Conservation (phyloP, 768 basidiomycete genomes). For the Russula brevipes region DNA sequence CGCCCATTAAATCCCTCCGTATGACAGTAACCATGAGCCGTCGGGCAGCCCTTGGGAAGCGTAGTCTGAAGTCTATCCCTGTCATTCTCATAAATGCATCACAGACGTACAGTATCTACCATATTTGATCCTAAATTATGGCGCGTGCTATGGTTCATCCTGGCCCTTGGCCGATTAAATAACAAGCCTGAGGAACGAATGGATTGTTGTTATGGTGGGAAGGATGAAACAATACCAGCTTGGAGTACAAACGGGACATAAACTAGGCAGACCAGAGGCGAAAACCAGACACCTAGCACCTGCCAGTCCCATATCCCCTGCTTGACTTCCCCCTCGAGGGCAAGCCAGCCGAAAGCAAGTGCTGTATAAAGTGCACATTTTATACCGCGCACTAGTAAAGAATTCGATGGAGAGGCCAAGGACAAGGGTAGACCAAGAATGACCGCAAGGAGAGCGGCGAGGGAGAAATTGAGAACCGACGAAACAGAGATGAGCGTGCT, state of each 20-base stretch:
- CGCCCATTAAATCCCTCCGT: no score
- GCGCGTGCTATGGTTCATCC: no score
- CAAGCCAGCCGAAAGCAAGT: slow-evolving; percentile 57
- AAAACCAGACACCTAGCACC: slow-evolving; percentile 74
- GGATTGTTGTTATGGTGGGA: slow-evolving; percentile 12
- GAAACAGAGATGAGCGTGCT: slow-evolving; percentile 83
- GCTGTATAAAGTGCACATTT: slow-evolving; percentile 38
- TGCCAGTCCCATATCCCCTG: slow-evolving; percentile 73
- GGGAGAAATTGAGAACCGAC: slow-evolving; percentile 88
- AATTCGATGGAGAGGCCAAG: slow-evolving; percentile 37
- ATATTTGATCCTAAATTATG: background rate
- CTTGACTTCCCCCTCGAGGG: slow-evolving; percentile 42
- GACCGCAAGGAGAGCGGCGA: slow-evolving; percentile 67
- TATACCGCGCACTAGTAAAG: slow-evolving; percentile 29
- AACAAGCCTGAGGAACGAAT: background rate
- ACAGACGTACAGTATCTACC: background rate
- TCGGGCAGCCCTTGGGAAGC: no score
- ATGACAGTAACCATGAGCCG: no score
- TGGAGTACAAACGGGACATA: slow-evolving; percentile 73
- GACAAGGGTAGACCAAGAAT: slow-evolving; percentile 61
- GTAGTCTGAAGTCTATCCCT: no score
- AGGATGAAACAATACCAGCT: slow-evolving; percentile 51
- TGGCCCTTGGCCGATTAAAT: background rate
- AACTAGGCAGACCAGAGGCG: slow-evolving; percentile 75
- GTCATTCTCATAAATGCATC: background rate